Base-by-base conservation (phyloP, 1,284 basidiomycete species). In the Wolfiporia cocos region DNA sequence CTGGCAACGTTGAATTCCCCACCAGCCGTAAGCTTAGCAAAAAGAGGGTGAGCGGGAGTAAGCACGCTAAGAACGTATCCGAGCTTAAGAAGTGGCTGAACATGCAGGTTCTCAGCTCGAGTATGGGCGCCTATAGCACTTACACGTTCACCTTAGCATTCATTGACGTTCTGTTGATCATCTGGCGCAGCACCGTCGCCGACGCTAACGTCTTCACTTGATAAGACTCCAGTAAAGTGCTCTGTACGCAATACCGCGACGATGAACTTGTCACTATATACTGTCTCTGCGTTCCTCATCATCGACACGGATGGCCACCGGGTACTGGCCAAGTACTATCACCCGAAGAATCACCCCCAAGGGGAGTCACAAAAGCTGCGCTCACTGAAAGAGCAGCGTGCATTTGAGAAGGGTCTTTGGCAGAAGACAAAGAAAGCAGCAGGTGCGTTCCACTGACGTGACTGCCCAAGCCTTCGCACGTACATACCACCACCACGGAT, bases 291-390 rank as follows among this genome's bases (percentile, higher is more conserved):
- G 5, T 89, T 99, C 63, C 66, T 99, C 52, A 81, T 98, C 56
- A 81, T 98, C 54, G 96, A 99, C 72, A 74, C 82, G 26, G 94
- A 98, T 54, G 94, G 94, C 14, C 86, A 93, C 63, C 87, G 95
- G 43, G 86, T 99, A 17, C 74, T 99, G 12, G 88, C 94, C 23
- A 98, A 98, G 64, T 98, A 99, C 73, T 98, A 94, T 61, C 74
- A 81, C 40, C 80, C 87, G 0, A 85, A 90, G 55, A 76, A 77
- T 43, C 73, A 81, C 39, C 73, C 77, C 1, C 70, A 78, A 34
- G 70, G 73, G 47, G 76, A 80, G 49, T 67, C 68, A 33, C 88
- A 86, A 57, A 76, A 78, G 29, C 73, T 89, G 32, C 59, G 71
- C 15, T 83, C 81, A 12, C 59, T 91, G 54, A 97, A 98, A 66